Evolutionary conservation across 176 grass and related monocot genomes (phyloP), one percentile per base, ranked within the genome.

Genomic region (Puya raimondii): DNA sequence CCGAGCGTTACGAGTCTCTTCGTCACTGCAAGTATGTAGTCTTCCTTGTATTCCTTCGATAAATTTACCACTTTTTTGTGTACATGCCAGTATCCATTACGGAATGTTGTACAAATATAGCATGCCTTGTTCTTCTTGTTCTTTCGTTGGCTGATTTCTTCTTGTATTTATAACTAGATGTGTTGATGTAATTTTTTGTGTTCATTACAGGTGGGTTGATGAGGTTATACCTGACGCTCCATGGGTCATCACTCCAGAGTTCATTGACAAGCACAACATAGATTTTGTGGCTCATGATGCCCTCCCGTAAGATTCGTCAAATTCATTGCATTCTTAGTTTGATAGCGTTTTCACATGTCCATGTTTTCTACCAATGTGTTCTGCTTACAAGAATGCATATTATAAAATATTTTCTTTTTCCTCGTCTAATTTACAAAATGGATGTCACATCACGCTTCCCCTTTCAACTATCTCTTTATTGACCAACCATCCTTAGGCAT

Each of bases 151-250:
- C 53, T 1, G 2, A n/a, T 9, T 20, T n/a, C 53, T 58, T 12
- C 53, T 58, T 58, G 53, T 58, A 9, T 20, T 61, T 61, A 61
- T 61, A 18, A 10, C 56, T 22, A 21, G 21, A 61, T 61, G 7
- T 61, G 6, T 59, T 59, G n/a, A 61, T 61, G 7, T 61, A n/a
- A 18, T 61, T 18, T n/a, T 18, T 61, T 61, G 9, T 18, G 66
- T 61, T 74, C 59, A 79, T 67, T 63, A 47, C 23, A 95, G 91
- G 68, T 96, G 91, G 91, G 87, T 96, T 51, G 91, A 95, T 78
- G 91, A 95, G 78, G 91, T 95, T 27, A 95, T 95, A 80, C 91
- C 91, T 63, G 87, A 95, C 80, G 91, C 91, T 67, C 91, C 91
- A 53, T 95, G 91, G 91, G 91, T 95, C 61, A 80, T 95, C 63